Evolutionary conservation across 805 yeast genomes (phyloP).

Genomic region (Starmerella apicola): DNA sequence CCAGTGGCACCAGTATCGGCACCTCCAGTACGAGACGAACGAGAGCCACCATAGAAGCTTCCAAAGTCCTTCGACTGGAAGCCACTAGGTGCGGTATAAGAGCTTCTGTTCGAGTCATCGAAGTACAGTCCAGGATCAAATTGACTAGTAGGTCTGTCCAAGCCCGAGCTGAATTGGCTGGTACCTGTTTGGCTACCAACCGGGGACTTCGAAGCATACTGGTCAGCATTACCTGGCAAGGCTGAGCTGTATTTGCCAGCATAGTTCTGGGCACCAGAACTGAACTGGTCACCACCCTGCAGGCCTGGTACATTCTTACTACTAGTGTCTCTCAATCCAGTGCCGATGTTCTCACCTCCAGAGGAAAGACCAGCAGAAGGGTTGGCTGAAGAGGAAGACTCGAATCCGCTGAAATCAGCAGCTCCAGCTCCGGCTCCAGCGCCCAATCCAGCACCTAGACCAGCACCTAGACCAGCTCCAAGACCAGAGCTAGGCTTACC

Average conservation of each 20-base stretch:
- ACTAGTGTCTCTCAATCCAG: too few species aligned
- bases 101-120: too few species aligned
- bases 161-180: too few species aligned
- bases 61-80: too few species aligned
- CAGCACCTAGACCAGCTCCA: conserved; percentile 8
- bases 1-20: conserved; percentile 9
- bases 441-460: conserved; percentile 3
- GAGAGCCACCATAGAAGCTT: too few species aligned
- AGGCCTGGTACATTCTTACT: too few species aligned
- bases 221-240: neutral
- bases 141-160: neutral
- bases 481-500: neutral
- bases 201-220: neutral
- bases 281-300: too few species aligned
- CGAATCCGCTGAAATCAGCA: neutral
- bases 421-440: conserved; percentile 3
- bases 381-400: too few species aligned
- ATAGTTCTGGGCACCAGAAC: neutral
- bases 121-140: conserved; percentile 8
- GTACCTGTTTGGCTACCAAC: too few species aligned
- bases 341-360: too few species aligned
- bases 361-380: too few species aligned
- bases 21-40: conserved; percentile 3
- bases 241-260: neutral
- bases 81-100: too few species aligned